Evolutionary conservation across 768 basidiomycete species (phyloP).

Genomic region (Rhodotorula diobovata): DNA sequence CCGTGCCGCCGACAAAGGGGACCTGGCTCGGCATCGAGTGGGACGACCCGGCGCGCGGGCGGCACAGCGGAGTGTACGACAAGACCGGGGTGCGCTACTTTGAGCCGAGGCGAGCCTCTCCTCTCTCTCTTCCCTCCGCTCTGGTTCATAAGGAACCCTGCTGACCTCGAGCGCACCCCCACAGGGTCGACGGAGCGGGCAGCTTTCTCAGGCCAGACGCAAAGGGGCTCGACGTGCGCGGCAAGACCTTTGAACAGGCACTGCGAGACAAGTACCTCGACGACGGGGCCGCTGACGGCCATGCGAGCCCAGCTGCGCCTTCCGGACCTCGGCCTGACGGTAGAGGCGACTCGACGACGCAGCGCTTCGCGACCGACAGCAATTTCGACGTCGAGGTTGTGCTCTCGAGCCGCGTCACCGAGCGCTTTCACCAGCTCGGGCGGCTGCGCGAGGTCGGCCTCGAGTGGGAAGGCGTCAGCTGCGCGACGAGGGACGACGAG

Average conservation of each 20-base stretch:
- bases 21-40: slow-evolving; percentile 96
- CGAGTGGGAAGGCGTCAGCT: slow-evolving; percentile 60
- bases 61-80: slow-evolving; percentile 78
- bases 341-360: slow-evolving; percentile 57
- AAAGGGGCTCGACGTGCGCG: slow-evolving; percentile 46
- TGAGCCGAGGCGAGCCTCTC: slow-evolving; percentile 59
- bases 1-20: slow-evolving; percentile 61
- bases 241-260: slow-evolving; percentile 68
- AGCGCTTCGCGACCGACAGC: slow-evolving; percentile 75
- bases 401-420: slow-evolving; percentile 69
- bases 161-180: not conserved
- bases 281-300: slow-evolving; percentile 9
- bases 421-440: slow-evolving; percentile 62
- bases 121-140: not conserved
- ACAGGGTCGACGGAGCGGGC: slow-evolving; percentile 54
- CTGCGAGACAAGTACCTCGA: slow-evolving; percentile 75
- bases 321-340: slow-evolving; percentile 46
- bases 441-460: slow-evolving; percentile 73
- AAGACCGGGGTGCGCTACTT: slow-evolving; percentile 65
- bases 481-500: slow-evolving; percentile 47
- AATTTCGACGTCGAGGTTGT: slow-evolving; percentile 83
- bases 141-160: too few species aligned
- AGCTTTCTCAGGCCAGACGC: slow-evolving; percentile 76
- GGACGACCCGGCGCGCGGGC: slow-evolving; percentile 79
- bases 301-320: slow-evolving; percentile 45